Evolutionary conservation across 164 flowering plant genomes (phyloP).

Genomic region (Nymphaea colorata): DNA sequence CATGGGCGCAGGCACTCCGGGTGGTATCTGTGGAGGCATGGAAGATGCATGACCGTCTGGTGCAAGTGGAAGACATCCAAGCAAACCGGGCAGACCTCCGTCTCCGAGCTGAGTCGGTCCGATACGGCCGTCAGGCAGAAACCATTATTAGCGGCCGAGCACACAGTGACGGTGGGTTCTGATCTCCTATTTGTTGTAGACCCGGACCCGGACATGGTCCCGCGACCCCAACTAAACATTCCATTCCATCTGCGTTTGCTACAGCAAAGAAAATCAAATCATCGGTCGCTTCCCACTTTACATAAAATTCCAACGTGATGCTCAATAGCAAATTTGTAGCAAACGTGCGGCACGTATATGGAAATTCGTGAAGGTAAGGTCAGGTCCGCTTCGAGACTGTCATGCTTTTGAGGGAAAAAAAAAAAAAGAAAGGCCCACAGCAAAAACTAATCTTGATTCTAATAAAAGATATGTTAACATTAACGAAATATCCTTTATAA

Average conservation of each 20-base stretch:
- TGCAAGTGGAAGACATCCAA: slow-evolving; percentile 14
- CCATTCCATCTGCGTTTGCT: not conserved
- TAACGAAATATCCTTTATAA: no score
- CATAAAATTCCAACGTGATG: no score
- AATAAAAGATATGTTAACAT: no score
- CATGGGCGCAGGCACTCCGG: slow-evolving; percentile 22
- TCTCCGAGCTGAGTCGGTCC: slow-evolving; percentile 8
- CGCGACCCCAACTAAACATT: not conserved
- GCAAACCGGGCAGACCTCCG: slow-evolving; percentile 20
- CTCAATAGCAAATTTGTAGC: no score
- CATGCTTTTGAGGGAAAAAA: no score
- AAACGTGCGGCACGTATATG: no score
- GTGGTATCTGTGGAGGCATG: slow-evolving; percentile 24
- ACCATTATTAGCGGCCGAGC: not conserved
- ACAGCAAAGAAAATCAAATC: not conserved
- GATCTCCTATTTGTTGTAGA: not conserved
- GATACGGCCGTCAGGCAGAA: not conserved
- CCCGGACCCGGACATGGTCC: not conserved
- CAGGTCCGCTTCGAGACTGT: no score
- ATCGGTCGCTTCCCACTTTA: no score
- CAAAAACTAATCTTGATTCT: no score
- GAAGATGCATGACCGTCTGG: slow-evolving; percentile 12
- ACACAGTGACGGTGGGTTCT: not conserved
- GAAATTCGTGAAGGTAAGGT: no score
- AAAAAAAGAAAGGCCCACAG: no score